A percentile compares a stretch with the other conserved stretches of the same genome.
phyloP scores from a whole-genome alignment of 164 flowering plant species.

The Aristolochia contorta region DNA sequence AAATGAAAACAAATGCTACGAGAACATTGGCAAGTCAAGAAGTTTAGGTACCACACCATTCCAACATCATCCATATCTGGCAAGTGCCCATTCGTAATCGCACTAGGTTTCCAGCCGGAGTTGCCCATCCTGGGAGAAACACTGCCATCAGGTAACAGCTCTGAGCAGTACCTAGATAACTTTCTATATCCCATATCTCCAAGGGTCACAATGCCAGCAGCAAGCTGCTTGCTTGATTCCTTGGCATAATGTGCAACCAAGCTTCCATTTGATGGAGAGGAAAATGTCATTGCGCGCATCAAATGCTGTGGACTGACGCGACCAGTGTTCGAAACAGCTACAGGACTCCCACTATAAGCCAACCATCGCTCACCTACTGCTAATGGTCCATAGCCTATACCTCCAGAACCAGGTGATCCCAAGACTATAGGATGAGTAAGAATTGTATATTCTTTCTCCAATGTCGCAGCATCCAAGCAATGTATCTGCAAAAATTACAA shows the following conservation, averaged over 20 bases:
- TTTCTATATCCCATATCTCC: slow-evolving; percentile 77
- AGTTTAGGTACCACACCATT: slow-evolving; percentile 35
- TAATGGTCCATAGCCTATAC: slow-evolving; percentile 63
- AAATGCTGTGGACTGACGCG: slow-evolving; percentile 62
- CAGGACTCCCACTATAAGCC: slow-evolving; percentile 71
- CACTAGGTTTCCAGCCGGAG: slow-evolving; percentile 34
- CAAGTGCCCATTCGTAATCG: slow-evolving; percentile 33
- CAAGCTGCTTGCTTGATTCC: slow-evolving; percentile 82
- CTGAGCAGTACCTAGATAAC: slow-evolving; percentile 65
- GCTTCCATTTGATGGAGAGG: slow-evolving; percentile 47
- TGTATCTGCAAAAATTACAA: slow-evolving; percentile 45
- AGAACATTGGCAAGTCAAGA: background rate
- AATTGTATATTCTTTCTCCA: slow-evolving; percentile 62
- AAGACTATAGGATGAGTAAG: slow-evolving; percentile 48
- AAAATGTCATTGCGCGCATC: slow-evolving; percentile 33
- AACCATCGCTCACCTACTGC: slow-evolving; percentile 84
- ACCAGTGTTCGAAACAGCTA: slow-evolving; percentile 29
- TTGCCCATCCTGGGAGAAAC: slow-evolving; percentile 29
- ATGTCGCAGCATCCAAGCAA: slow-evolving; percentile 59
- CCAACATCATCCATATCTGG: slow-evolving; percentile 56
- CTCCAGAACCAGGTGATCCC: slow-evolving; percentile 38
- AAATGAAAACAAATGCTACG: background rate
- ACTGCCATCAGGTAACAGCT: slow-evolving; percentile 49
- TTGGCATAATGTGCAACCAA: slow-evolving; percentile 68
- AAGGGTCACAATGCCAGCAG: slow-evolving; percentile 68